Conservation (phyloP, 2,329 filamentous ascomycete genomes). For the Dothideomycetidae sp. region DNA sequence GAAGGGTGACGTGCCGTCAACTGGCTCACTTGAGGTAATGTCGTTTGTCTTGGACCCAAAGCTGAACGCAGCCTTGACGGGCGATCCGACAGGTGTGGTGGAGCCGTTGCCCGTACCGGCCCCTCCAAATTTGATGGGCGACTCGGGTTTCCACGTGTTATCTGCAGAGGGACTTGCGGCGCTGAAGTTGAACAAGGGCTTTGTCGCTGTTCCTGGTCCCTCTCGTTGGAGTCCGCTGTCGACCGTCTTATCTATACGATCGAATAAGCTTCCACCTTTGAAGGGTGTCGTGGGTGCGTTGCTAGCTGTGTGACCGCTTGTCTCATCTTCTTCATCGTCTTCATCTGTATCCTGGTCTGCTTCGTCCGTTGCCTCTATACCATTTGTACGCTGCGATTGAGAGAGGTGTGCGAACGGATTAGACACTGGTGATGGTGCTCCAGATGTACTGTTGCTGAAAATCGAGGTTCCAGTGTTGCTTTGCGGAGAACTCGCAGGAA, state of each 20-base stretch:
- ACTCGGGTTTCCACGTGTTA: slow-evolving; percentile 35
- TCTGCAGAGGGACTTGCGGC: slow-evolving; percentile 20
- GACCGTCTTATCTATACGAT: slow-evolving; percentile 10
- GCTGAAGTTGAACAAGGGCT: slow-evolving; percentile 8
- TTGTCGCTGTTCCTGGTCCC: slow-evolving; percentile 1
- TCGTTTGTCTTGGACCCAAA: slow-evolving; percentile 9
- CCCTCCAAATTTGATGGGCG: slow-evolving; percentile 34
- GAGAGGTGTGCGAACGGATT: slow-evolving; percentile 26
- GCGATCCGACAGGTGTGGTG: slow-evolving; percentile 14
- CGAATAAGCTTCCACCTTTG: slow-evolving; percentile 12
- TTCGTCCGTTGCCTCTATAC: slow-evolving; percentile 1
- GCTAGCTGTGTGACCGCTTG: background rate
- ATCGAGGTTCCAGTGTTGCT: slow-evolving; percentile 19
- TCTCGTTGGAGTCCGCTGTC: slow-evolving; percentile 9
- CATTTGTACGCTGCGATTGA: slow-evolving; percentile 11
- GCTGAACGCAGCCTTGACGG: slow-evolving; percentile 14
- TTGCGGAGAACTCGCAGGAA: slow-evolving; percentile 5
- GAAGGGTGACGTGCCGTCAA: background rate
- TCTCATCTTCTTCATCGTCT: slow-evolving; percentile 10
- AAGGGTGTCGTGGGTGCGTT: slow-evolving; percentile 6
- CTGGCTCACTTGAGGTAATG: slow-evolving; percentile 14
- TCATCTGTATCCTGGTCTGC: slow-evolving; percentile 8
- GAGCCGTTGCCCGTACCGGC: slow-evolving; percentile 16
- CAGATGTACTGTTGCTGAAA: slow-evolving; percentile 17
- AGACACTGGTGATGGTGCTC: background rate